Base-by-base conservation (phyloP, 495 filamentous ascomycete genomes). In the Glarea lozoyensis region DNA sequence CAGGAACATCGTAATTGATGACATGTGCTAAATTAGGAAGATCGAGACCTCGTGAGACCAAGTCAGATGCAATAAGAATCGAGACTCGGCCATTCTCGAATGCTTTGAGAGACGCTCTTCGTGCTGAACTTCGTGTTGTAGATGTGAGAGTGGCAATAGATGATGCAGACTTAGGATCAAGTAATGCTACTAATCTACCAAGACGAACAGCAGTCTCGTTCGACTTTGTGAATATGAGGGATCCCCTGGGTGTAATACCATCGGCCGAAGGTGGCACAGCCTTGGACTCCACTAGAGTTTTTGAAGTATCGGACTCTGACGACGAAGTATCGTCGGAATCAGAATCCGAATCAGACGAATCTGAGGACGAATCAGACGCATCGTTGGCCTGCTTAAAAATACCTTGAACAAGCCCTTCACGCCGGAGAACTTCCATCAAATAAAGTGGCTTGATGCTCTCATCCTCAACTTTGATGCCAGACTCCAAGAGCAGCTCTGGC, bases 1-100 rank as follows among this genome's bases (percentile, higher is more conserved):
- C 72, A 0, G 92, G 93, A 24, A 97, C 68, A 57, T 97, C 92
- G 66, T 98, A 98, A 60, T 96, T 96, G 53, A 97, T 67, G 10
- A 97, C 87, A 50, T 94, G 83, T 18, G 78, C 78, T 18, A 97
- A 69, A 18, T 78, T 73, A 1, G 72, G 72, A 1, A 95, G 67
- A 57, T 98, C 92, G n/a, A 98, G 77, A 54, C 92, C 92, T 34
- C 93, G 84, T 1, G 90, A 83, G 1, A 90, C 88, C 18, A 90
- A 81, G 56, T 98, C 92, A 0, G 92, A 92, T 7, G 90, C 87
- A 27, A 96, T 79, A 9, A 96, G 77, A 30, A 94, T 64, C 5
- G 75, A 76, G 2, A 84, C 62, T 38, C 79, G 80, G 43, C 73
- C 74, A 18, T 67, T 59, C 10, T 70, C 60, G 60, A 88, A 89